Percentiles rank a stretch among this genome's conserved stretches.
phyloP scores from a whole-genome alignment of 78 protist genomes.

The Dictyostelium purpureum region DNA sequence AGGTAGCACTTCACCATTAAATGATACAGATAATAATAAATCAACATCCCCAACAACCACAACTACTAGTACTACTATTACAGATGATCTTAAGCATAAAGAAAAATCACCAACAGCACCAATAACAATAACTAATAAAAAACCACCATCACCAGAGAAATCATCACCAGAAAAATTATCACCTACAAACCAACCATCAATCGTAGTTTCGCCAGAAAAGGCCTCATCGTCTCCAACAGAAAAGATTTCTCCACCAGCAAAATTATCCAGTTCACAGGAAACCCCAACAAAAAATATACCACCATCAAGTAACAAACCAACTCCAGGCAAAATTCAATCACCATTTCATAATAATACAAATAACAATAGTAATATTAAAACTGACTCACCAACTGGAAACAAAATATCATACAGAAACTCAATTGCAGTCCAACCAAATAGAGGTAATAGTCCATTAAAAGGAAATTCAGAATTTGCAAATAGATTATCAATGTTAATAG shows the following conservation, averaged over 20 bases:
- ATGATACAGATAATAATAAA: too few relatives aligned
- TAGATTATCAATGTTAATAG: background rate
- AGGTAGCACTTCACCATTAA: too few relatives aligned
- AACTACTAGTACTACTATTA: too few relatives aligned
- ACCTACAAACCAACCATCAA: background rate
- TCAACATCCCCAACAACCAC: background rate
- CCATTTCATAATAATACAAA: background rate
- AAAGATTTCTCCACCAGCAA: background rate
- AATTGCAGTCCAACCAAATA: background rate
- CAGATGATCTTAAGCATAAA: background rate
- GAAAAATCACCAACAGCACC: background rate
- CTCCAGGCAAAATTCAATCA: background rate
- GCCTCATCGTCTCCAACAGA: background rate
- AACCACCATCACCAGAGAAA: background rate
- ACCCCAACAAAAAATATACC: background rate
- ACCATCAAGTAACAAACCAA: background rate
- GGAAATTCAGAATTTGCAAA: background rate
- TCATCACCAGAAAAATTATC: background rate
- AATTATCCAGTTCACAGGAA: too few relatives aligned
- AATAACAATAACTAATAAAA: background rate
- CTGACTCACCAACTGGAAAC: background rate
- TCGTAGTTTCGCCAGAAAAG: background rate
- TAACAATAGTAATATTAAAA: background rate
- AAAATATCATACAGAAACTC: slow-evolving; percentile 23
- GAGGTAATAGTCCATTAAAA: background rate